Evolutionary conservation across 352 stramenopile species (phyloP).

Genomic region (Elongisporangium anandrum): DNA sequence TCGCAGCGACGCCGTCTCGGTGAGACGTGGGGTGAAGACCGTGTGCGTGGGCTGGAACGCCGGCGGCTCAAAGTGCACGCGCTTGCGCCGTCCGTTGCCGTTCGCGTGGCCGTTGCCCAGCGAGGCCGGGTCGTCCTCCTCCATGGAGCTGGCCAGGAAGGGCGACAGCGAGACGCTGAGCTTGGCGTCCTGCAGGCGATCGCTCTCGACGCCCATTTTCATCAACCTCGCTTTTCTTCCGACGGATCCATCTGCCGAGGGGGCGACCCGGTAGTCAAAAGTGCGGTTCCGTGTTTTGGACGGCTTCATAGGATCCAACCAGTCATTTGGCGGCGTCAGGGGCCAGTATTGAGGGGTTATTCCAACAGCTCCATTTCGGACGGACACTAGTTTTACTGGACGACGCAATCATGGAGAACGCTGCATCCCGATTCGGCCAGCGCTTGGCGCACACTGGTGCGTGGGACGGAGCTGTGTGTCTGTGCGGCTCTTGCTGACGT

Average conservation of each 20-base stretch:
- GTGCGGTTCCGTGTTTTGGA: background rate
- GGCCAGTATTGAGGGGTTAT: background rate
- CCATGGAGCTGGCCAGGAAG: slow-evolving; percentile 71
- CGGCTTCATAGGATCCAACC: background rate
- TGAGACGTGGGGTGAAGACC: slow-evolving; percentile 77
- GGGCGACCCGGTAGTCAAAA: background rate
- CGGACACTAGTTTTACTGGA: background rate
- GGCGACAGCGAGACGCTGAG: slow-evolving; percentile 77
- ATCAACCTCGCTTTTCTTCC: background rate
- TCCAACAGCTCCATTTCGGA: background rate
- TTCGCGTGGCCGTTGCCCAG: slow-evolving; percentile 4
- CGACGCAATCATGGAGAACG: slow-evolving; percentile 50
- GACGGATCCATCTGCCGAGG: background rate
- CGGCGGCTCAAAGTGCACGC: slow-evolving; percentile 55
- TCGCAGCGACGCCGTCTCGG: slow-evolving; percentile 55
- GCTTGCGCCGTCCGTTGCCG: slow-evolving; percentile 24
- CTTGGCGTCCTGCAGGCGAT: slow-evolving; percentile 33
- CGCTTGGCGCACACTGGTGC: slow-evolving; percentile 77
- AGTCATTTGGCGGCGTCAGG: background rate
- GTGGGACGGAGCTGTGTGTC: background rate
- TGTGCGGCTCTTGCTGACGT: slow-evolving; percentile 6
- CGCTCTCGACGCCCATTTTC: slow-evolving; percentile 2
- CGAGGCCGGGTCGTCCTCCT: slow-evolving; percentile 34
- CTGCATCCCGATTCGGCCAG: slow-evolving; percentile 78
- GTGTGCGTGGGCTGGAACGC: slow-evolving; percentile 82